Base-by-base conservation (phyloP, 495 filamentous ascomycete genomes). In the Penicillium paxilli region DNA sequence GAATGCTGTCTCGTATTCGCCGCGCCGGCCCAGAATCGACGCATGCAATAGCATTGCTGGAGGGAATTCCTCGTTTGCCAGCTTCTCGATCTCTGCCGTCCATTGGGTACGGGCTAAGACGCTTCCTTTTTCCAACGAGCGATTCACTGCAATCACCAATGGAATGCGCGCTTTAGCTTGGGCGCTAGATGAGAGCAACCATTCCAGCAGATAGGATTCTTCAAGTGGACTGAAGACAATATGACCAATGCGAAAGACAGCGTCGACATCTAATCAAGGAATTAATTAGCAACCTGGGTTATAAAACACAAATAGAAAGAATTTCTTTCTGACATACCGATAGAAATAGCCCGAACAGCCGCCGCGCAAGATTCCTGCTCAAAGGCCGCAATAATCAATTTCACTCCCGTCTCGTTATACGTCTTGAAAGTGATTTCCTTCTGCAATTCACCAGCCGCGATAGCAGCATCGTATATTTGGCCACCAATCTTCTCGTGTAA, bases 31-130 rank as follows among this genome's bases (percentile, higher is more conserved):
- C 1, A 71, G 60, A 7, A 72, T 47, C 10, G 69, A 58, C 6
- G 66, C 71, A 8, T 69, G 65, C 4, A 72, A 17, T 12, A 64
- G 20, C 48, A 77, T 64, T 1, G 73, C 71, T 2, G 58, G 52
- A 0, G 70, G 69, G 28, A 65, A 68, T 7, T 57, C 59, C 8
- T 60, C 38, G 3, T 57, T 20, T 0, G 70, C 68, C 1, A 72
- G 47, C 1, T 42, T 35, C 25, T 70, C 58, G 25, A 72, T 19
- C 10, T 51, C 33, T 0, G 52, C 30, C 7, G 64, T 52, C 50
- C 61, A 54, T 10, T 55, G 16, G 8, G 48, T 60, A 5, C 42
- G 52, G 7, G 35, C 6, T 11, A 44, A 10, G 12, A 30, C 25
- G 9, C 35, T 22, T 0, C 32, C 23, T 17, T 47, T 23, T 4